phyloP scores from a whole-genome alignment of 2,329 filamentous ascomycete species.

The Colletotrichum euphorbiae region DNA sequence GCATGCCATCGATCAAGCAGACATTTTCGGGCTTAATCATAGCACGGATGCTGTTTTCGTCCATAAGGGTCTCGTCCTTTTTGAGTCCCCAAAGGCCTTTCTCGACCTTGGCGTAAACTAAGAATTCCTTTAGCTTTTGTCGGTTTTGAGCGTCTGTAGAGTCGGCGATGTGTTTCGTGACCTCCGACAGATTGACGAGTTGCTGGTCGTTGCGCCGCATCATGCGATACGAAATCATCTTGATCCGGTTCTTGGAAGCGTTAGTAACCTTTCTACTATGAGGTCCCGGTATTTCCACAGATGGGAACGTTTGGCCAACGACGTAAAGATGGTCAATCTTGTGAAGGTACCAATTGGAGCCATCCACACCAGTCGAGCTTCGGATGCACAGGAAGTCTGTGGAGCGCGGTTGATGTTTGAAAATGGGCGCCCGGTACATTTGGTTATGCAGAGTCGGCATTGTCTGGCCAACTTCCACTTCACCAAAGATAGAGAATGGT shows the following conservation, averaged over 20 bases:
- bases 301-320: slow-evolving; percentile 93
- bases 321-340: slow-evolving; percentile 92
- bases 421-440: slow-evolving; percentile 95
- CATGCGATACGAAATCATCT: slow-evolving; percentile 93
- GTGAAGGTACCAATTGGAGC: slow-evolving; percentile 83
- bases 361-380: slow-evolving; percentile 81
- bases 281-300: slow-evolving; percentile 90
- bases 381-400: slow-evolving; percentile 91
- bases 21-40: slow-evolving; percentile 98
- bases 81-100: slow-evolving; percentile 86
- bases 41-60: slow-evolving; percentile 81
- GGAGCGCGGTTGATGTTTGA: slow-evolving; percentile 81
- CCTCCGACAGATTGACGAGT: slow-evolving; percentile 80
- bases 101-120: slow-evolving; percentile 87
- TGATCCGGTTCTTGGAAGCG: slow-evolving; percentile 95
- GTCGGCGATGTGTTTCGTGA: slow-evolving; percentile 92
- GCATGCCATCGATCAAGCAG: slow-evolving; percentile 95
- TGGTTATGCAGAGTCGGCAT: slow-evolving; percentile 93
- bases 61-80: slow-evolving; percentile 78
- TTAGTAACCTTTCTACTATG: slow-evolving; percentile 96
- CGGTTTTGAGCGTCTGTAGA: slow-evolving; percentile 95
- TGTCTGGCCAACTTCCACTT: slow-evolving; percentile 89
- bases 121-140: slow-evolving; percentile 96
- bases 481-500: slow-evolving; percentile 94
- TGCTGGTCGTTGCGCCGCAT: slow-evolving; percentile 80